Evolutionary conservation across 257 asterid genomes (phyloP), one percentile per base, ranked within the genome.

Genomic region (Gardenia jasminoides): DNA sequence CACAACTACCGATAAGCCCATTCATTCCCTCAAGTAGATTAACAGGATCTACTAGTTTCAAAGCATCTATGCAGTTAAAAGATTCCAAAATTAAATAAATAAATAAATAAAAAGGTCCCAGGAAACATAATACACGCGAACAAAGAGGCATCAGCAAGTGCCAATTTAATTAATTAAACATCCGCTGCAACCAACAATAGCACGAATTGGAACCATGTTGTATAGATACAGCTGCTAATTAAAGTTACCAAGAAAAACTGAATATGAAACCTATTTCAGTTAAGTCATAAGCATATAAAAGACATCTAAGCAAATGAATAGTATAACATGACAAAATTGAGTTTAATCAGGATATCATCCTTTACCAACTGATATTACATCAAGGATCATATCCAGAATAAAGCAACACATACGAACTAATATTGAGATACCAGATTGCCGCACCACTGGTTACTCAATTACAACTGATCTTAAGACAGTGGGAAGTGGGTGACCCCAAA

Each of bases 341-440:
- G 15, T 75, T 39, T 72, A 3, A 9, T 52, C 19, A 58, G 41
- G 46, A n/a, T 17, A 36, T 64, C 12, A 46, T 47, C 73, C 50
- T 31, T 28, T 24, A 36, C 41, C 41, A 36, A 36, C 3, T 36
- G 41, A 36, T 36, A 36, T 36, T 36, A 36, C 41, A n/a, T n/a
- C n/a, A n/a, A n/a, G n/a, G n/a, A n/a, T n/a, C 39, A 71, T 16
- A 46, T 54, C 61, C 72, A 36, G 30, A 75, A n/a, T 64, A 79
- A 24, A 61, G 67, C 44, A 12, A 71, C 43, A 46, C 65, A 22
- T 30, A 31, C 31, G 46, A 33, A 31, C 24, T 6, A 76, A 41
- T 36, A 33, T 17, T 41, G n/a, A 36, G 20, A 58, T 12, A 12
- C 54, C 50, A 13, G 67, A 77, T 76, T 15, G 52, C 20, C 67